Base-by-base conservation (phyloP, 2,329 filamentous ascomycete genomes). In the Cladophialophora bantiana region DNA sequence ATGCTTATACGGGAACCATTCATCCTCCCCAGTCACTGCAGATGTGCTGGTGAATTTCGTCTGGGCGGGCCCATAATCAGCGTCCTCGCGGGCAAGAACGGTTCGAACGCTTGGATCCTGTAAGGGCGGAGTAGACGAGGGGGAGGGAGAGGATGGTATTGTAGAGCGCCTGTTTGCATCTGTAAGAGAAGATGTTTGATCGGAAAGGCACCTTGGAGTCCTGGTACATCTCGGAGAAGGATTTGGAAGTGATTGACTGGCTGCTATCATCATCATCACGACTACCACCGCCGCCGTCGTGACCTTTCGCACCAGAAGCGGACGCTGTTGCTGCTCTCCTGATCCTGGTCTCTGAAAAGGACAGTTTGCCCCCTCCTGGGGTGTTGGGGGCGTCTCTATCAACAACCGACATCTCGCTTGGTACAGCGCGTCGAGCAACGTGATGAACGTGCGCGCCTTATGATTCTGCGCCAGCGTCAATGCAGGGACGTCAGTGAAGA, bases 401-500 rank as follows among this genome's bases (percentile, higher is more conserved):
- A 92, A 78, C 9, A 94, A 84, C 72, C 92, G 92, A 77, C 91
- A 94, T 7, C 89, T 85, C n/a, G 90, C 89, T 79, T 94, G 91
- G 77, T 94, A 94, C 0, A 93, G 82, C 0, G 91, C 91, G 74
- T 95, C 91, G 1, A 94, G 84, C 1, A 95, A 83, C 0, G 90
- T 94, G 74, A 94, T 94, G 75, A 95, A 88, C 10, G 92, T 85
- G 4, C 91, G 83, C 0, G 92, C 92, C 79, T 94, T 91, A 75
- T 94, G 94, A 78, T 93, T 94, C 76, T 89, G 88, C 1, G 87
- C 78, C 1, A 89, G 77, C 0, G 86, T 88, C 12, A 95, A 80
- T 15, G 90, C 75, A 0, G 92, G 91, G 1, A 94, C 83, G 20
- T 88, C 79, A 71, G 90, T 89, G 55, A 94, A 81, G 74, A 94